Percentiles rank a stretch among this genome's conserved stretches.
phyloP scores from a whole-genome alignment of 148 eudicot genomes.

The Rhododendron vialii region DNA sequence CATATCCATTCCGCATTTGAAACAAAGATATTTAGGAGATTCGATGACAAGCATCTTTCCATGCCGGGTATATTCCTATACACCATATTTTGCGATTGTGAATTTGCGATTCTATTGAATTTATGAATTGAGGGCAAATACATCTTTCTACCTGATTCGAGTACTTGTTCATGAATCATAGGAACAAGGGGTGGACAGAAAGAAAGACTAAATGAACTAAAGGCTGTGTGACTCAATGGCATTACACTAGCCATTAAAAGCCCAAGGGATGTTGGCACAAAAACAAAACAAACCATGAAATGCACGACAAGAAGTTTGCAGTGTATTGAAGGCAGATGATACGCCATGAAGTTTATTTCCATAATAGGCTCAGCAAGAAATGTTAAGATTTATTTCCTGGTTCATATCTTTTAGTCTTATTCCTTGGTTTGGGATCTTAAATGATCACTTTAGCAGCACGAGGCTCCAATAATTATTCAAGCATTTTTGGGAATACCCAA shows the following conservation, averaged over 20 bases:
- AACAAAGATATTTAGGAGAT: neutral
- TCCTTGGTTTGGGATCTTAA: neutral
- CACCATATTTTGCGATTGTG: neutral
- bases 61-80: neutral
- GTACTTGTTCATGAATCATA: neutral
- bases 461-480: neutral
- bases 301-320: neutral
- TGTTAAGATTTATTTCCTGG: neutral
- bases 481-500: neutral
- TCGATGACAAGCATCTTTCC: neutral
- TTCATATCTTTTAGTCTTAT: neutral
- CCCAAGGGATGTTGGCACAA: neutral
- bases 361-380: neutral
- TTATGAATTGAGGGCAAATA: neutral
- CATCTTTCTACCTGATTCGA: neutral
- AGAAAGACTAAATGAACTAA: neutral
- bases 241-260: neutral
- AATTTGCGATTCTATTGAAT: neutral
- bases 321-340: neutral
- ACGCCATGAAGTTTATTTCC: neutral
- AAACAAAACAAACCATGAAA: too few species aligned
- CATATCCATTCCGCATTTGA: neutral
- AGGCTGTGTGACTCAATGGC: neutral
- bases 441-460: neutral
- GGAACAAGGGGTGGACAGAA: neutral